Evolutionary conservation across 306 rosid genomes (phyloP).

Genomic region (Ormosia semicastrata): DNA sequence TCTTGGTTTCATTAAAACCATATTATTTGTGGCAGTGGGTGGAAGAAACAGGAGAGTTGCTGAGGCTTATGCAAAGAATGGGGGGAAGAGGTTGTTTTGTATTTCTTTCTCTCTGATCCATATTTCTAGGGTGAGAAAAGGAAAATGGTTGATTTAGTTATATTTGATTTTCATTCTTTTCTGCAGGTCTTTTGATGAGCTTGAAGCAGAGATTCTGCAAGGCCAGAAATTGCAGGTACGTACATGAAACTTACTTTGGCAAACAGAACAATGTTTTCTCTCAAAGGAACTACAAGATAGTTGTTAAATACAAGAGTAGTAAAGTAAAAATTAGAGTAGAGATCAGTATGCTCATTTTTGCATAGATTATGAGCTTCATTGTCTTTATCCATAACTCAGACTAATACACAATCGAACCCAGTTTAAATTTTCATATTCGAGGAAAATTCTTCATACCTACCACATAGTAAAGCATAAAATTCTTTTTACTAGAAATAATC

Average conservation of each 20-base stretch:
- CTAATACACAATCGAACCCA: background rate
- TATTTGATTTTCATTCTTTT: too few species aligned
- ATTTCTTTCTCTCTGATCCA: constrained; percentile 16
- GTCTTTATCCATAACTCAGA: background rate
- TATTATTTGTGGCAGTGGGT: constrained; percentile 65
- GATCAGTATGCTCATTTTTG: background rate
- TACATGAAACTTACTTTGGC: background rate
- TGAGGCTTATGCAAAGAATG: constrained; percentile 83
- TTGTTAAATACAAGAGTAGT: background rate
- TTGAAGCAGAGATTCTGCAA: constrained; percentile 86
- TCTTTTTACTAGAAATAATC: background rate
- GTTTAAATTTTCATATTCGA: background rate
- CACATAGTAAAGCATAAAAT: background rate
- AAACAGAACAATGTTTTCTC: background rate
- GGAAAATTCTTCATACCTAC: too few species aligned
- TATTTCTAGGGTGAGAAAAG: background rate
- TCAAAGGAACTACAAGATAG: background rate
- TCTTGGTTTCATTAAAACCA: constrained; percentile 21
- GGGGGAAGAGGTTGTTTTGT: constrained; percentile 69
- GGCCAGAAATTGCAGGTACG: constrained; percentile 95
- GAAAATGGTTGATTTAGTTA: background rate
- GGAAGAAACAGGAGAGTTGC: constrained; percentile 96
- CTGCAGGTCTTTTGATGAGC: constrained; percentile 84
- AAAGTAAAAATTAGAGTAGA: background rate
- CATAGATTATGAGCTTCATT: background rate